Evolutionary conservation across 371 early-diverging fungal species (phyloP).

Genomic region (Smittium culicis): DNA sequence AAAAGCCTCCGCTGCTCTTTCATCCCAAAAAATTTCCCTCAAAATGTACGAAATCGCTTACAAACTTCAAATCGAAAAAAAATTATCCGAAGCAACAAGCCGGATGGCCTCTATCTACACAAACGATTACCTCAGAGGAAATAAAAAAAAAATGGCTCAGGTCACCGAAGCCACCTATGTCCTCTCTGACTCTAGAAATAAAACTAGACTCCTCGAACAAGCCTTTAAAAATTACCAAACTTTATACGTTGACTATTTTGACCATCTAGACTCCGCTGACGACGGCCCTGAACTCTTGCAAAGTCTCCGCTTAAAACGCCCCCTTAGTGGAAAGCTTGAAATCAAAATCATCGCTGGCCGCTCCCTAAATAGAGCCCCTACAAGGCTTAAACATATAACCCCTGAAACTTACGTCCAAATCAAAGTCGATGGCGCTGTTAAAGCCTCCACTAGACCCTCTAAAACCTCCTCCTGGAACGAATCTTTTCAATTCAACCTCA

Average conservation of each 20-base stretch:
- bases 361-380: slow-evolving; percentile 50
- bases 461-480: slow-evolving; percentile 66
- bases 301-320: slow-evolving; percentile 52
- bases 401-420: slow-evolving; percentile 57
- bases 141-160: slow-evolving; percentile 23
- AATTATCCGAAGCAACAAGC: slow-evolving; percentile 61
- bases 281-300: slow-evolving; percentile 25
- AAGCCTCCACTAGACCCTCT: slow-evolving; percentile 54
- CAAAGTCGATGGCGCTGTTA: slow-evolving; percentile 65
- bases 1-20: slow-evolving; percentile 59
- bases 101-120: slow-evolving; percentile 34
- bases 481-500: slow-evolving; percentile 63
- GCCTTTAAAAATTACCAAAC: slow-evolving; percentile 73
- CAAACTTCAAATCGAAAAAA: slow-evolving; percentile 80
- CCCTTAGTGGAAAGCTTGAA: slow-evolving; percentile 56
- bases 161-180: slow-evolving; percentile 20
- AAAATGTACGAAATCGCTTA: slow-evolving; percentile 69
- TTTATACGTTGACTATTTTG: slow-evolving; percentile 57
- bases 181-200: slow-evolving; percentile 54
- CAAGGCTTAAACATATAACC: slow-evolving; percentile 36
- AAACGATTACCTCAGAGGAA: slow-evolving; percentile 25
- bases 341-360: slow-evolving; percentile 48
- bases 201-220: slow-evolving; percentile 58
- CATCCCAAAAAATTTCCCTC: slow-evolving; percentile 68
- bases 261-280: slow-evolving; percentile 43